These are phyloP conservation scores for Nitzschia putrida DNA, from an alignment of 108 stramenopile genomes.

Conservation along the genomic window DNA sequence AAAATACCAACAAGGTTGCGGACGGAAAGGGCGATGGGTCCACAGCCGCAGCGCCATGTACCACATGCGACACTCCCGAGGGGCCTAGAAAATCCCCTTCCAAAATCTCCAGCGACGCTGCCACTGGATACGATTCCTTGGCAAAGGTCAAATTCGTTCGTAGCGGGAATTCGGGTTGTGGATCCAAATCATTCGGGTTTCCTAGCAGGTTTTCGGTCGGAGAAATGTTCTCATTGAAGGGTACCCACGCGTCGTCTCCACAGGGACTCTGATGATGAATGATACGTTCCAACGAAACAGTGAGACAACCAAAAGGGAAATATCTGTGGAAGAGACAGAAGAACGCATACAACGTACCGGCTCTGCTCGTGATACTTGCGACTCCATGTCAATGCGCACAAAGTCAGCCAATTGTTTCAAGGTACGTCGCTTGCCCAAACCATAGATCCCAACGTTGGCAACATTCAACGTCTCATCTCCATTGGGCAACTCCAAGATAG, in stretches of 20 bases:
- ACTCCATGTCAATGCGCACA: constrained; percentile 60
- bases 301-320: background rate
- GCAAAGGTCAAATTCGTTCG: constrained; percentile 57
- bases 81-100: constrained; percentile 16
- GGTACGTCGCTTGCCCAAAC: constrained; percentile 75
- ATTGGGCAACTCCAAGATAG: constrained; percentile 25
- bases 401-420: constrained; percentile 74
- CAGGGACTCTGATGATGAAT: constrained; percentile 34
- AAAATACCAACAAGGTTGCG: constrained; percentile 50
- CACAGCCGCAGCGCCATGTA: constrained; percentile 14
- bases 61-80: constrained; percentile 4
- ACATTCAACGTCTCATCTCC: constrained; percentile 14
- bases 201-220: constrained; percentile 73
- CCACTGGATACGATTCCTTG: constrained; percentile 33
- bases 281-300: background rate
- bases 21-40: constrained; percentile 8
- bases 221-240: constrained; percentile 73
- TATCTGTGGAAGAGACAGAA: too few species aligned
- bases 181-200: constrained; percentile 72
- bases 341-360: constrained; percentile 21
- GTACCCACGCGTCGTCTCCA: constrained; percentile 60
- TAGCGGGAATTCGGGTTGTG: constrained; percentile 77
- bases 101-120: constrained; percentile 38
- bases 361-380: constrained; percentile 16
- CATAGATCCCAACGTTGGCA: constrained; percentile 82